Base-by-base conservation (phyloP, 371 early-diverging fungal genomes). In the Rhizopus arrhizus region DNA sequence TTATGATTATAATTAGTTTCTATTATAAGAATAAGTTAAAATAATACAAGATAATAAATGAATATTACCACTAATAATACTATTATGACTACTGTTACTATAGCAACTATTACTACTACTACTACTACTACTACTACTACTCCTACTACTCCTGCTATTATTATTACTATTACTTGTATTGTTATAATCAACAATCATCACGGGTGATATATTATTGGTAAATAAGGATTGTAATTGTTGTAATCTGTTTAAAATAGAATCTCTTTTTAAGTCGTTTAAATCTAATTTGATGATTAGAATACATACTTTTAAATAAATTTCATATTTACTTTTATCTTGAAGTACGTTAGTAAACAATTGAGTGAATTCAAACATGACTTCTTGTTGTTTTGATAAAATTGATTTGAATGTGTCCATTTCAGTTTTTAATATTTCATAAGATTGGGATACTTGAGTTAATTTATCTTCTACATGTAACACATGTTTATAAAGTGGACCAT, bases 391-490 rank as follows among this genome's bases (percentile, higher is more conserved):
- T 29, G 50, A 45, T 16, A 69, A 6, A 0, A 66, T 10, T 2
- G 38, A 10, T 33, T 53, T 52, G 13, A 73, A 36, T 12, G 56
- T 38, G 16, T 47, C 51, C 22, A 66, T 58, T 38, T 73, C 73
- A 10, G 52, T 55, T 31, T 59, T 50, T 29, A 73, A 36, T 8
- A 58, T 38, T 53, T 63, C 59, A 47, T 60, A 64, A 13, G 69
- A 61, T 35, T 35, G 33, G 1, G 64, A 32, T 10, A 66, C 66
- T 34, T 57, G 41, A 38, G 60, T 53, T n/a, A 73, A 28, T 11
- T 64, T 61, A 16, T 69, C 70, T 53, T 73, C 73, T 10, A 73
- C 54, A 48, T 61, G 54, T 32, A 64, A 13, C 33, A 69, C 49
- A 40, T 65, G 64, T 28, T 58, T 69, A 32, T 69, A 64, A 47